Evolutionary conservation across 2,329 filamentous ascomycete genomes (phyloP).

Genomic region (Talaromyces sp.): DNA sequence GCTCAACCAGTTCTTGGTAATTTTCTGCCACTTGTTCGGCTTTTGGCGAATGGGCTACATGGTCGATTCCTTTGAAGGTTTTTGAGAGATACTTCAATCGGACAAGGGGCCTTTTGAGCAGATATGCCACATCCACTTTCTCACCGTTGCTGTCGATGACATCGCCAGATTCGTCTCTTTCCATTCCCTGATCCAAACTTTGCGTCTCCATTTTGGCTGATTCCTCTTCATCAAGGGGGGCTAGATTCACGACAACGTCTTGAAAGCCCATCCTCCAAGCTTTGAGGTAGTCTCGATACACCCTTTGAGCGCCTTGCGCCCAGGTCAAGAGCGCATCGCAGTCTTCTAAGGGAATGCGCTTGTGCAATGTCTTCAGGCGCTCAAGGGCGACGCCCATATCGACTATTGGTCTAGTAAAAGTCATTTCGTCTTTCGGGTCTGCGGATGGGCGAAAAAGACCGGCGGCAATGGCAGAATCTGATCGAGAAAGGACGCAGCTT

Average conservation of each 20-base stretch:
- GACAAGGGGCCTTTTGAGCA: slow-evolving; percentile 83
- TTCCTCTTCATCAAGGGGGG: slow-evolving; percentile 65
- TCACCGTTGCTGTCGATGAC: slow-evolving; percentile 71
- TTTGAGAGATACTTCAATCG: slow-evolving; percentile 83
- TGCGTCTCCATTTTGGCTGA: slow-evolving; percentile 40
- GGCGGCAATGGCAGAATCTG: slow-evolving; percentile 57
- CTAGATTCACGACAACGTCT: slow-evolving; percentile 88
- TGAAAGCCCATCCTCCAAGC: slow-evolving; percentile 92
- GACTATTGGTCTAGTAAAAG: slow-evolving; percentile 78
- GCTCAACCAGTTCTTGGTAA: slow-evolving; percentile 69
- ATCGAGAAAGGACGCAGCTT: slow-evolving; percentile 72
- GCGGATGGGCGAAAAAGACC: slow-evolving; percentile 61
- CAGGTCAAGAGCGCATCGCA: slow-evolving; percentile 69
- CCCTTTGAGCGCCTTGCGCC: slow-evolving; percentile 70
- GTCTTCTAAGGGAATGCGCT: slow-evolving; percentile 69
- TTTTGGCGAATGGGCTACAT: slow-evolving; percentile 41
- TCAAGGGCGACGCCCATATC: slow-evolving; percentile 91
- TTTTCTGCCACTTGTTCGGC: slow-evolving; percentile 54
- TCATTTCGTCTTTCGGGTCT: slow-evolving; percentile 51
- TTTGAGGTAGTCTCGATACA: slow-evolving; percentile 80
- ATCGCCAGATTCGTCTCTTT: slow-evolving; percentile 56
- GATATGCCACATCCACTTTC: slow-evolving; percentile 86
- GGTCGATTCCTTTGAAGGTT: slow-evolving; percentile 61
- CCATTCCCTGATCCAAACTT: slow-evolving; percentile 49
- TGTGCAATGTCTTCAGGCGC: slow-evolving; percentile 73